phyloP scores from a whole-genome alignment of 1,139 yeast species.

The Scheffersomyces stambukii region DNA sequence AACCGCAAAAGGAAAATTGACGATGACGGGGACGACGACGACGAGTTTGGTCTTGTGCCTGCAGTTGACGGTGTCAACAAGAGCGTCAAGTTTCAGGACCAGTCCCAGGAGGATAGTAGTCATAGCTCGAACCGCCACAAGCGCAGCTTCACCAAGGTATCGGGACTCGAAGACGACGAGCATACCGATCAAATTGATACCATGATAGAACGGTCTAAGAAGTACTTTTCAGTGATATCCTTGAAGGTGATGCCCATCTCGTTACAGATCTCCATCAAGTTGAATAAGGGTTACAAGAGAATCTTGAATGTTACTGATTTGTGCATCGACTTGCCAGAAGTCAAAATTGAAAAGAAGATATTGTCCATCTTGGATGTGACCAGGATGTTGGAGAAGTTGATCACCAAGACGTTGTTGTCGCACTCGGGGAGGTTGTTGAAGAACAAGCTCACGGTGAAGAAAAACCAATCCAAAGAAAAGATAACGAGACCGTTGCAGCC shows the following conservation, averaged over 20 bases:
- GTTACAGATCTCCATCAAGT: slow-evolving; percentile 54
- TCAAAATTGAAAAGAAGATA: slow-evolving; percentile 44
- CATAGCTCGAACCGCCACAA: slow-evolving; percentile 2
- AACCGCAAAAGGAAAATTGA: slow-evolving; percentile 6
- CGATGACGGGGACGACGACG: slow-evolving; percentile 10
- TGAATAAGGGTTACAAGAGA: slow-evolving; percentile 50
- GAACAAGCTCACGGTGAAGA: slow-evolving; percentile 44
- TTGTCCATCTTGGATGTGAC: slow-evolving; percentile 55
- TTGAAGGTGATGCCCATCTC: slow-evolving; percentile 44
- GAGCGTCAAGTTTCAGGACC: slow-evolving; percentile 6
- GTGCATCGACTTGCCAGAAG: slow-evolving; percentile 49
- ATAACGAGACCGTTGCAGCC: slow-evolving; percentile 14
- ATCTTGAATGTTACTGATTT: slow-evolving; percentile 61
- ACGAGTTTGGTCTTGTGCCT: slow-evolving; percentile 13
- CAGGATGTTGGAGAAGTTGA: slow-evolving; percentile 44
- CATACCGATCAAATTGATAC: slow-evolving; percentile 42
- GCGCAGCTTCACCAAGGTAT: slow-evolving; percentile 6
- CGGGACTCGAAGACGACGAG: slow-evolving; percentile 13
- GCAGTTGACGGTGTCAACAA: slow-evolving; percentile 12
- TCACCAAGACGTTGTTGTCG: slow-evolving; percentile 48
- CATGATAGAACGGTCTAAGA: slow-evolving; percentile 59
- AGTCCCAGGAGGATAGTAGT: slow-evolving; percentile 5
- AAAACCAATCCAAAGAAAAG: slow-evolving; percentile 11
- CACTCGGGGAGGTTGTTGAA: slow-evolving; percentile 58
- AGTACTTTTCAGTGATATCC: slow-evolving; percentile 51